Base-by-base conservation (phyloP, 176 grass and related monocot species). In the Oryza meridionalis region DNA sequence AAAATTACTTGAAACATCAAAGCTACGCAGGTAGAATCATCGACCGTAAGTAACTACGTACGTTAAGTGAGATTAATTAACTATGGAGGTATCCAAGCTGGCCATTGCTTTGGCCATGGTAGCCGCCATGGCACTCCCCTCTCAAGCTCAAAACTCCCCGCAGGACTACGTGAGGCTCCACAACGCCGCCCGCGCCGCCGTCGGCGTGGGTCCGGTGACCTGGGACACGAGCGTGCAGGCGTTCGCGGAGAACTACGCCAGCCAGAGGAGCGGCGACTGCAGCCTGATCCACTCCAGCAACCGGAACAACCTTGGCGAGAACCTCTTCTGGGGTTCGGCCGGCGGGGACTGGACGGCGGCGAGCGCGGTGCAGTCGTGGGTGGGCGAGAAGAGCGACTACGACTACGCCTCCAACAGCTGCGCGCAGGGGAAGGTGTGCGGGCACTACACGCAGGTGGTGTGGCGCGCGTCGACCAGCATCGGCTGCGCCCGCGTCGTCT, bases 371-470 rank as follows among this genome's bases (percentile, higher is more conserved):
- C 5, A 9, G 0, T 0, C 19, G 1, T 90, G 91, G 91, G 84
- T 79, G 0, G 10, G 2, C 4, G 88, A 93, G 82, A 79, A 69
- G 77, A 25, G n/a, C 40, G 17, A 87, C 50, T 90, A 93, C 76
- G 4, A 44, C 43, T 55, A 93, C 38, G 67, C 6, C 1, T 46
- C 38, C 68, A 93, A 93, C 77, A 32, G 27, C 13, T 90, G 88
- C 67, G 44, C 15, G 0, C 2, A 12, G 1, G 75, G 70, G 11
- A 51, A 58, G 38, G 11, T 75, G 21, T 91, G 90, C 73, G 83
- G 88, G 3, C 88, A 92, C 80, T 88, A 89, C 83, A 92, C 79
- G 5, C 84, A 87, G 84, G 79, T 92, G 24, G 87, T 89, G 69
- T 89, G 90, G 89, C 70, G 46, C 63, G 27, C 7, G 38, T 55